A percentile compares a stretch with the other conserved stretches of the same genome.
phyloP scores from a whole-genome alignment of 441 rosid genomes.

The Metrosideros polymorpha region DNA sequence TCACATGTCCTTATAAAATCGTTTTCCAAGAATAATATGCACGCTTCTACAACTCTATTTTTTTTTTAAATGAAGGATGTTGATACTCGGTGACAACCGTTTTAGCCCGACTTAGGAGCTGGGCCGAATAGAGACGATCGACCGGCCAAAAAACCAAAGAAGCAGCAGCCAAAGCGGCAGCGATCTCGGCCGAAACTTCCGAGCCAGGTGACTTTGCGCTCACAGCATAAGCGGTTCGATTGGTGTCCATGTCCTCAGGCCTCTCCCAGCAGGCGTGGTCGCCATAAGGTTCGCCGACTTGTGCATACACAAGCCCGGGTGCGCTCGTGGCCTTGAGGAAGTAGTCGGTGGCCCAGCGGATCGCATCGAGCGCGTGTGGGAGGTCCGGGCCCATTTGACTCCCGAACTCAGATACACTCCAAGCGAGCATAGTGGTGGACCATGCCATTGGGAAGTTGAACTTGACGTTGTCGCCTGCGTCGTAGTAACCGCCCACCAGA shows the following conservation, averaged over 20 bases:
- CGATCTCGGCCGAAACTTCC: conserved; percentile 30
- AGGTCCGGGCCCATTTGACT: conserved; percentile 17
- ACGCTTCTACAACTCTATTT: background rate
- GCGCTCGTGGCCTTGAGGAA: conserved; percentile 23
- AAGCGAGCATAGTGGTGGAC: conserved; percentile 25
- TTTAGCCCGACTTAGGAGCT: conserved; percentile 20
- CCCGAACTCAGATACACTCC: conserved; percentile 26
- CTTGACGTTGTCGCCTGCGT: conserved; percentile 31
- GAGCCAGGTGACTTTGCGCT: conserved; percentile 17
- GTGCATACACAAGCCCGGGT: conserved; percentile 11
- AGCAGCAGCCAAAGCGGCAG: conserved; percentile 32
- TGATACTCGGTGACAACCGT: conserved; percentile 1
- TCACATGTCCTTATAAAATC: background rate
- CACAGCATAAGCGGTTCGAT: conserved; percentile 19
- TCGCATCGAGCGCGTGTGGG: conserved; percentile 9
- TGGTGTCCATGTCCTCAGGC: conserved; percentile 40
- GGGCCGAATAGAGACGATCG: conserved; percentile 3
- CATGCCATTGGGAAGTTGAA: conserved; percentile 38
- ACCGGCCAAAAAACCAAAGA: conserved; percentile 16
- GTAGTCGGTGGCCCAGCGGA: conserved; percentile 30
- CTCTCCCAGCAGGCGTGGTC: conserved; percentile 42
- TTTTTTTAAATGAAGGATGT: background rate
- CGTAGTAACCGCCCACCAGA: conserved; percentile 32
- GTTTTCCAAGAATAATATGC: background rate
- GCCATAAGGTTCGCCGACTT: conserved; percentile 19